Percentiles rank a stretch among this genome's conserved stretches.
Evolutionary conservation across 805 yeast genomes (phyloP).

Genomic region (Candida boidinii): DNA sequence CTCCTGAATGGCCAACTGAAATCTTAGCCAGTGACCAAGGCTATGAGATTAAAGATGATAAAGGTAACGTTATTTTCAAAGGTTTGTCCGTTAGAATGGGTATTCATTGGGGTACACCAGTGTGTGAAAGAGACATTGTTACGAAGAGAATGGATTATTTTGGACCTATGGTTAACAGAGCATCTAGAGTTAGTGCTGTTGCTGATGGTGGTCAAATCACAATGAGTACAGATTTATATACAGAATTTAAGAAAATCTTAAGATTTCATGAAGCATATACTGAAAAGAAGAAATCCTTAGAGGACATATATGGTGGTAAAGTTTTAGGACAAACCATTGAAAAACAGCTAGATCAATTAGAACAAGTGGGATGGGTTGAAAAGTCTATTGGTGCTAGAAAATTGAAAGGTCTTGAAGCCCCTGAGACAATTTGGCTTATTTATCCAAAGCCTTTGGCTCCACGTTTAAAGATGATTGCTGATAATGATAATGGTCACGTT

Average conservation of each 20-base stretch:
- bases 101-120: slow-evolving; percentile 96
- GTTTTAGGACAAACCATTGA: slow-evolving; percentile 36
- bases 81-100: slow-evolving; percentile 98
- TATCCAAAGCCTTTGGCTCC: slow-evolving; percentile 61
- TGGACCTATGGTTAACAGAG: slow-evolving; percentile 96
- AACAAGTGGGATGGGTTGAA: slow-evolving; percentile 60
- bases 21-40: slow-evolving; percentile 81
- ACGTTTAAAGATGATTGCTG: slow-evolving; percentile 39
- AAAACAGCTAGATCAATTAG: slow-evolving; percentile 54
- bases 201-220: slow-evolving; percentile 99
- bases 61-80: slow-evolving; percentile 55
- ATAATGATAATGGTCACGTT: slow-evolving; percentile 26
- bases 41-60: slow-evolving; percentile 60
- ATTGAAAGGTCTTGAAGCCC: slow-evolving; percentile 89
- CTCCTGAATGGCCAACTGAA: slow-evolving; percentile 94
- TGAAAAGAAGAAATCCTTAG: slow-evolving; percentile 20
- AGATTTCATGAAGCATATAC: slow-evolving; percentile 35
- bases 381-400: slow-evolving; percentile 77
- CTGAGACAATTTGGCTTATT: slow-evolving; percentile 73
- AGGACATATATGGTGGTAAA: slow-evolving; percentile 34
- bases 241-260: slow-evolving; percentile 56
- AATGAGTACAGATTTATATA: slow-evolving; percentile 71
- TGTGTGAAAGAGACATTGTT: slow-evolving; percentile 88
- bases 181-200: slow-evolving; percentile 86
- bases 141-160: slow-evolving; percentile 97